Percentiles rank a stretch among this genome's conserved stretches.
Conservation (phyloP, 179 eudicot species). For the Patellifolia procumbens region DNA sequence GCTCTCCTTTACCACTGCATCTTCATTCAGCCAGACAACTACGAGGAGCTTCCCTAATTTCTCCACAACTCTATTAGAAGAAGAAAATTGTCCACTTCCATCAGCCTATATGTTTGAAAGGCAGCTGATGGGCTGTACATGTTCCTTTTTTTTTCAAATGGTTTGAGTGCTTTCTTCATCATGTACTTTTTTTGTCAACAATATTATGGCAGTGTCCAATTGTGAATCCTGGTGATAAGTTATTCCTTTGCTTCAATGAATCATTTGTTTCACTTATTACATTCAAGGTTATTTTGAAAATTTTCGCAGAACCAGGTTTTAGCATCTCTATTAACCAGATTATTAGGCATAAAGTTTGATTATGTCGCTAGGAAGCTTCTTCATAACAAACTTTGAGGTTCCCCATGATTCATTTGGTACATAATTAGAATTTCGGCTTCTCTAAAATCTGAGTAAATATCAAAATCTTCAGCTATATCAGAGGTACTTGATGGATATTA, state of each 20-base stretch:
- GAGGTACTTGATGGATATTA: too few species aligned
- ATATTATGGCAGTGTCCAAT: slow-evolving; percentile 27
- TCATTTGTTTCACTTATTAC: not conserved
- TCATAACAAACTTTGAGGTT: not conserved
- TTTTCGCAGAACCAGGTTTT: not conserved
- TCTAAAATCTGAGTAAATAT: not conserved
- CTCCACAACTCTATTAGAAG: slow-evolving; percentile 25
- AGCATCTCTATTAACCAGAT: not conserved
- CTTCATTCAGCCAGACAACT: slow-evolving; percentile 46
- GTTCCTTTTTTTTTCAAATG: not conserved
- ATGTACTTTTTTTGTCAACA: slow-evolving; percentile 1
- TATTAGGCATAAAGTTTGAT: not conserved
- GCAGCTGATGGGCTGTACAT: slow-evolving; percentile 25
- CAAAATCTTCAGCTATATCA: not conserved
- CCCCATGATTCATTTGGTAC: not conserved
- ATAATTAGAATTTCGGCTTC: not conserved
- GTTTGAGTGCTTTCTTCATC: slow-evolving; percentile 22
- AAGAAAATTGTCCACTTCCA: not conserved
- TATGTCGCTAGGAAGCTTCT: not conserved
- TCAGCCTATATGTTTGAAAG: slow-evolving; percentile 24
- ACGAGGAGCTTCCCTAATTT: slow-evolving; percentile 47
- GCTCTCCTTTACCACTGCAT: slow-evolving; percentile 48
- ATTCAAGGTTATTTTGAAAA: not conserved
- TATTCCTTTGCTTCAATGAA: slow-evolving; percentile 26
- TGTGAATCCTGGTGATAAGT: slow-evolving; percentile 35